These are phyloP conservation scores for Xylaria polymorpha DNA, from an alignment of 2,329 filamentous ascomycete species.

Conservation along the genomic window DNA sequence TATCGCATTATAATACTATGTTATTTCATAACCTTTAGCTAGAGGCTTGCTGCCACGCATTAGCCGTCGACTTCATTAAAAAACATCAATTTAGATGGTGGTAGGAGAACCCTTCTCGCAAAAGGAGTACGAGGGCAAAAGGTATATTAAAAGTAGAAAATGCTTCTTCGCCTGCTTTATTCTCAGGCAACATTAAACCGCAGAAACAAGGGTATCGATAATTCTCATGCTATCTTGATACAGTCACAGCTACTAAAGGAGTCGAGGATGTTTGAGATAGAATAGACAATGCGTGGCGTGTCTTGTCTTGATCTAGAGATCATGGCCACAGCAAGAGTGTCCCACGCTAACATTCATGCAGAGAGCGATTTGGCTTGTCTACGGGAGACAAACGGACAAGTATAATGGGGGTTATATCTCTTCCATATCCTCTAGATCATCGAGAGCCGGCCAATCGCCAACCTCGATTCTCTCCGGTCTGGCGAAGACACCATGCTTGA, in stretches of 20 bases:
- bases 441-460: constrained; percentile 76
- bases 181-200: neutral
- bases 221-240: neutral
- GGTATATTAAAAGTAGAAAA: neutral
- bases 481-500: constrained; percentile 83
- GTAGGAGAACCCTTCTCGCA: neutral
- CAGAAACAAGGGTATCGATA: neutral
- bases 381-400: constrained; percentile 22
- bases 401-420: constrained; percentile 65
- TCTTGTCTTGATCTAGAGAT: neutral
- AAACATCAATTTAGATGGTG: neutral
- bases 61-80: neutral
- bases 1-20: neutral
- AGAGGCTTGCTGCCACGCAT: neutral
- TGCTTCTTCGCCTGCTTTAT: neutral
- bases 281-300: constrained; percentile 14
- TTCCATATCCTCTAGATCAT: constrained; percentile 82
- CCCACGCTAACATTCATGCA: constrained; percentile 14
- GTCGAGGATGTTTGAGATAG: constrained; percentile 14
- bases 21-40: neutral
- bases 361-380: constrained; percentile 20
- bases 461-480: constrained; percentile 81
- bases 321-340: neutral
- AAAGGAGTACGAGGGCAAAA: neutral
- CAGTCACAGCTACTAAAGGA: neutral